phyloP scores from a whole-genome alignment of 768 basidiomycete genomes.

The Lentinula guzmanii region DNA sequence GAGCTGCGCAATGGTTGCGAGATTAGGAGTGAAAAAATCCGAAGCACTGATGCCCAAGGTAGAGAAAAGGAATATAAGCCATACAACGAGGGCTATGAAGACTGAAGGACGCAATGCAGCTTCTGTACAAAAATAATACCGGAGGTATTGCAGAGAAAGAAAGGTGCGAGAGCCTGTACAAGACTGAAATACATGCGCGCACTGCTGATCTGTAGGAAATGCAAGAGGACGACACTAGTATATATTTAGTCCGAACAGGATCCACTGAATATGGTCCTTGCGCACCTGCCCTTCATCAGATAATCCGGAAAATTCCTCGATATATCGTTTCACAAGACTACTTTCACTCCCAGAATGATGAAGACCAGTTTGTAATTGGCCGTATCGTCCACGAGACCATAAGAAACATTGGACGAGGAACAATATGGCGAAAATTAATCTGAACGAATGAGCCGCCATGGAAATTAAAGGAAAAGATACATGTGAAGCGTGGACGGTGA shows the following conservation, averaged over 20 bases:
- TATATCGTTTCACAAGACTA: slow-evolving; percentile 40
- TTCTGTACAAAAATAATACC: slow-evolving; percentile 64
- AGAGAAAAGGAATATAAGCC: slow-evolving; percentile 91
- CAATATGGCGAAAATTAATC: slow-evolving; percentile 43
- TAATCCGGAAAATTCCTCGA: slow-evolving; percentile 21
- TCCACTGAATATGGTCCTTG: not conserved
- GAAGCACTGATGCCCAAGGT: slow-evolving; percentile 92
- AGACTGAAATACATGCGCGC: slow-evolving; percentile 49
- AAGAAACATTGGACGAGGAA: slow-evolving; percentile 55
- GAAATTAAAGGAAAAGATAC: not conserved
- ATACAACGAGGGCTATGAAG: slow-evolving; percentile 62
- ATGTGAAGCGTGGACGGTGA: not conserved
- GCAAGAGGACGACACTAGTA: slow-evolving; percentile 64
- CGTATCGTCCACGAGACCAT: slow-evolving; percentile 59
- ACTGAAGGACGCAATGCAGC: slow-evolving; percentile 47
- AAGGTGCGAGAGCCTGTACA: slow-evolving; percentile 61
- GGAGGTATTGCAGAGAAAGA: slow-evolving; percentile 65
- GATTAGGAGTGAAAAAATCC: slow-evolving; percentile 97
- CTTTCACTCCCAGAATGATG: slow-evolving; percentile 17
- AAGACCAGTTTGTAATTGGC: slow-evolving; percentile 20
- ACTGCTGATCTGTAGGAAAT: slow-evolving; percentile 51
- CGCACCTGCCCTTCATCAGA: slow-evolving; percentile 21
- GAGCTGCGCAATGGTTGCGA: slow-evolving; percentile 80
- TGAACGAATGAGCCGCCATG: slow-evolving; percentile 46
- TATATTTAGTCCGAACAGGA: not conserved